Conservation (phyloP, 2,329 filamentous ascomycete genomes). For the Fusarium sublunatum region DNA sequence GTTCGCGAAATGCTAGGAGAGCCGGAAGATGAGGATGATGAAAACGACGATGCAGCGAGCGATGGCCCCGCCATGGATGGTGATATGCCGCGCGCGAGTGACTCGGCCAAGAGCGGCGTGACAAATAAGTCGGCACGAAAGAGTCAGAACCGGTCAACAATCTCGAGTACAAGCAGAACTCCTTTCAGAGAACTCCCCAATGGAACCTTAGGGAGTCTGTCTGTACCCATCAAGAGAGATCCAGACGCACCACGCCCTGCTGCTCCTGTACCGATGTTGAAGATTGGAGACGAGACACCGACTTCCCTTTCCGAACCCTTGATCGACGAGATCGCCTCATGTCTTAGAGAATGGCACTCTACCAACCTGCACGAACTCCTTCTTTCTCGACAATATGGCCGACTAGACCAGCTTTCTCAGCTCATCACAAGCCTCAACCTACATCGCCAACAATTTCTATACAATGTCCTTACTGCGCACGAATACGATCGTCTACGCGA, state of each 20-base stretch:
- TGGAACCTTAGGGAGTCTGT: conserved; percentile 56
- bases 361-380: conserved; percentile 94
- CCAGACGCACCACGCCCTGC: conserved; percentile 79
- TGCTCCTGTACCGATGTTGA: conserved; percentile 95
- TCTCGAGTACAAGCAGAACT: conserved; percentile 44
- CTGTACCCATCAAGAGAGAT: conserved; percentile 66
- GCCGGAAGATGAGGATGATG: conserved; percentile 68
- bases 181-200: conserved; percentile 55
- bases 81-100: conserved; percentile 52
- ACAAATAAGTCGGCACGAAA: conserved; percentile 52
- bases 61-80: conserved; percentile 47
- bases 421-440: conserved; percentile 87
- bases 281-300: conserved; percentile 96
- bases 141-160: conserved; percentile 48
- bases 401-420: conserved; percentile 82
- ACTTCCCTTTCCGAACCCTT: conserved; percentile 89
- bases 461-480: conserved; percentile 89
- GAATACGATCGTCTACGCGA: conserved; percentile 86
- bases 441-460: conserved; percentile 87
- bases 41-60: conserved; percentile 53
- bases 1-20: conserved; percentile 92
- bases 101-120: conserved; percentile 67
- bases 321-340: conserved; percentile 97
- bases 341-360: conserved; percentile 97
- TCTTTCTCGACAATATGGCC: conserved; percentile 81